Percentiles rank a stretch among this genome's conserved stretches.
phyloP scores from a whole-genome alignment of 495 filamentous ascomycete species.

The Aspergillus homomorphus region DNA sequence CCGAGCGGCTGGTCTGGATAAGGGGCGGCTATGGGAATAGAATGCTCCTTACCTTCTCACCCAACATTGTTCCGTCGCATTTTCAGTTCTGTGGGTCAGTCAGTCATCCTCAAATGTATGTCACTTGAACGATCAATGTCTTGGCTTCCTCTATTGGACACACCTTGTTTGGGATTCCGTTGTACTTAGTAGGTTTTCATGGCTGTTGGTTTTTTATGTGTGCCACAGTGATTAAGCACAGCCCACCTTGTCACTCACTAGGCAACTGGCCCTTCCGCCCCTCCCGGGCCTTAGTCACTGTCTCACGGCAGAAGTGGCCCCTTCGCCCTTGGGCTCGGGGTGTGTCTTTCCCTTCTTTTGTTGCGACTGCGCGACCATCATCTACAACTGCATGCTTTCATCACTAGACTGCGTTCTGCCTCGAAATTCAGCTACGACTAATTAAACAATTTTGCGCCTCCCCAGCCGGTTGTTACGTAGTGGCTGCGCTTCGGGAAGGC shows the following conservation, averaged over 20 bases:
- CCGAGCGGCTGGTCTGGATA: slow-evolving; percentile 14
- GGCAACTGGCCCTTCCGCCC: background rate
- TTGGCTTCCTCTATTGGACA: too few species aligned
- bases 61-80: background rate
- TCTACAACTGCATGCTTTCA: background rate
- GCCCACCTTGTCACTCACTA: background rate
- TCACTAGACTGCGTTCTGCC: background rate
- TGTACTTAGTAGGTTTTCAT: background rate
- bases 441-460: too few species aligned
- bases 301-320: background rate
- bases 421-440: background rate
- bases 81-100: background rate
- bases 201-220: background rate
- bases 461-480: background rate
- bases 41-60: slow-evolving; percentile 2
- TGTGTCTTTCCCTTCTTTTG: background rate
- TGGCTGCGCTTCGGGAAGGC: background rate
- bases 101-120: background rate
- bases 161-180: background rate
- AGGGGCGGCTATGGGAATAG: background rate
- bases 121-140: background rate
- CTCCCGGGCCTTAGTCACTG: background rate
- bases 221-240: background rate
- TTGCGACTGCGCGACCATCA: background rate
- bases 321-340: background rate